phyloP scores from a whole-genome alignment of 768 basidiomycete species.

The Cystobasidium tubakii region DNA sequence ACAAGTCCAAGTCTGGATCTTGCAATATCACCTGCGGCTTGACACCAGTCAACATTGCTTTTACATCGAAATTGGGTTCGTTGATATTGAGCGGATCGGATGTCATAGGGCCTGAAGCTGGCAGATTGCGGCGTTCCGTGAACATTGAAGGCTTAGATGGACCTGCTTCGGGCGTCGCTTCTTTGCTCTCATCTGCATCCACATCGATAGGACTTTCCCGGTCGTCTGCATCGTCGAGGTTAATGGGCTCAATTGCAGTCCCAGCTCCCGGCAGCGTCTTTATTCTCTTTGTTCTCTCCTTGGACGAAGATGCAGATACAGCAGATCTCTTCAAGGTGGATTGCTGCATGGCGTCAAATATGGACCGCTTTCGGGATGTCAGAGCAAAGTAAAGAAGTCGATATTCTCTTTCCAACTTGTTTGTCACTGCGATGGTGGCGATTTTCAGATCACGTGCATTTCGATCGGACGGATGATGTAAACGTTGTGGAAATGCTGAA shows the following conservation, averaged over 20 bases:
- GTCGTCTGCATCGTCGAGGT: background rate
- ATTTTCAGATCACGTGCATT: no score
- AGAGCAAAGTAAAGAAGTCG: no score
- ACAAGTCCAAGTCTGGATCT: constrained; percentile 31
- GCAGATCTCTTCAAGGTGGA: background rate
- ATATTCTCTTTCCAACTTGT: no score
- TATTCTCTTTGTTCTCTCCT: background rate
- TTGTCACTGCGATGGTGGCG: no score
- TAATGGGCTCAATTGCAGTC: background rate
- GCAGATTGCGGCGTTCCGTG: background rate
- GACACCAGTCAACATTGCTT: background rate
- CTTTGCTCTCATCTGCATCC: background rate
- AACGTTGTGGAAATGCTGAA: no score
- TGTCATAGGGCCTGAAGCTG: constrained; percentile 12
- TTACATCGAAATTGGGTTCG: constrained; percentile 23
- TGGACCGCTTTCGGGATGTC: no score
- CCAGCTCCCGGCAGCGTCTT: background rate
- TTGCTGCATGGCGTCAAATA: background rate
- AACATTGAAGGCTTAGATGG: background rate
- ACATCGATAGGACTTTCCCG: background rate
- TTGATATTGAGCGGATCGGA: constrained; percentile 28
- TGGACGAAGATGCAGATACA: background rate
- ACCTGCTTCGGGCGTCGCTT: background rate
- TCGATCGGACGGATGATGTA: no score
- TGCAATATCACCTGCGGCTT: constrained; percentile 31